phyloP scores from a whole-genome alignment of 306 rosid species.

The Sophora flavescens region DNA sequence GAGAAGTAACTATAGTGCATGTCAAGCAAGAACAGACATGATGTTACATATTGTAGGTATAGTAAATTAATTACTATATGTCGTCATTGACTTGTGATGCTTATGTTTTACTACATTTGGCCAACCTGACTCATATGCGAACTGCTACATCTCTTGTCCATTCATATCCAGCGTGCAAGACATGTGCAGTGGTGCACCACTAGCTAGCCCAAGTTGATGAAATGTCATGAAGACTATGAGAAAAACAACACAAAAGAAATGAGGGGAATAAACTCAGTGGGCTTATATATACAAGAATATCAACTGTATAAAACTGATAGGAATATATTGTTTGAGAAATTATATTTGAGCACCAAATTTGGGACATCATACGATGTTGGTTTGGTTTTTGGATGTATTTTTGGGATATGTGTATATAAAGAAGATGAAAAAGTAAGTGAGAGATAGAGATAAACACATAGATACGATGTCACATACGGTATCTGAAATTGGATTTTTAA shows the following conservation, averaged over 20 bases:
- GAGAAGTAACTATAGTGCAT: constrained; percentile 44
- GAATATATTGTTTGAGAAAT: too few species aligned
- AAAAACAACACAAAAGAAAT: neutral
- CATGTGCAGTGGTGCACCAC: constrained; percentile 42
- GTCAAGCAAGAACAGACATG: constrained; percentile 59
- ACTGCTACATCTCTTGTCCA: constrained; percentile 32
- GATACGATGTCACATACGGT: too few species aligned
- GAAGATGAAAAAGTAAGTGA: too few species aligned
- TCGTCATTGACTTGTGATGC: constrained; percentile 45
- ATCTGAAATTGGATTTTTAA: too few species aligned
- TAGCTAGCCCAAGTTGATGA: constrained; percentile 28
- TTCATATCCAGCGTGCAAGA: constrained; percentile 34
- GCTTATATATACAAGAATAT: neutral
- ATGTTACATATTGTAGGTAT: constrained; percentile 42
- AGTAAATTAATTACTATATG: constrained; percentile 41
- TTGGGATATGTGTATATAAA: too few species aligned
- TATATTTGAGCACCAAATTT: too few species aligned
- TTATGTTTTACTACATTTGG: constrained; percentile 30
- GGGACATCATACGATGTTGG: too few species aligned
- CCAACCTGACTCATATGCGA: constrained; percentile 46
- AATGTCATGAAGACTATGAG: constrained; percentile 11
- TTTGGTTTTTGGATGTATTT: too few species aligned
- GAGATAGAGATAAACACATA: too few species aligned
- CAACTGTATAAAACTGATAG: constrained; percentile 2
- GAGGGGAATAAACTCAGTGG: neutral